These are phyloP conservation scores for Blumeria graminis DNA, from an alignment of 2,329 filamentous ascomycete genomes.

Conservation along the genomic window DNA sequence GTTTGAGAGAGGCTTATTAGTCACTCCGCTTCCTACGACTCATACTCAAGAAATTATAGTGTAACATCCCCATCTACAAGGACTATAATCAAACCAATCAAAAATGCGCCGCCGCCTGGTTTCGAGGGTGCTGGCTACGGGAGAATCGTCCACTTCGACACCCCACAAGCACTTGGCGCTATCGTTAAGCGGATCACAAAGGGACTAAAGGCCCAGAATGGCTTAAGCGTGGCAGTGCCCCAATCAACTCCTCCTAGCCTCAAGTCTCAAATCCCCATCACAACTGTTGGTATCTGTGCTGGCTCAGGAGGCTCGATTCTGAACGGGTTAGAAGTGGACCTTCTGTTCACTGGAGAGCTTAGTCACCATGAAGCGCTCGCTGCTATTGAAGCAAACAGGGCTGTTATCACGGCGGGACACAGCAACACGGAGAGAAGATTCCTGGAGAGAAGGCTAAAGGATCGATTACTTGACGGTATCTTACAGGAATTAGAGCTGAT, in stretches of 20 bases:
- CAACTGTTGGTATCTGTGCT: constrained; percentile 63
- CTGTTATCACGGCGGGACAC: constrained; percentile 70
- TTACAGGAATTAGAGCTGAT: constrained; percentile 20
- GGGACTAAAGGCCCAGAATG: constrained; percentile 4
- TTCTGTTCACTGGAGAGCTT: constrained; percentile 81
- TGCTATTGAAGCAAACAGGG: constrained; percentile 61
- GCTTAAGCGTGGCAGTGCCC: constrained; percentile 13
- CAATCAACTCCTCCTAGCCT: constrained; percentile 7
- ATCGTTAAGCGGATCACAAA: constrained; percentile 10
- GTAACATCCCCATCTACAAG: constrained; percentile 1
- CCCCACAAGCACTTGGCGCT: constrained; percentile 8
- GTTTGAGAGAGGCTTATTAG: too few relatives aligned
- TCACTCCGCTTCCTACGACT: too few relatives aligned
- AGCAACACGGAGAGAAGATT: constrained; percentile 81
- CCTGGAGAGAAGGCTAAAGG: constrained; percentile 42
- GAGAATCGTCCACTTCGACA: constrained; percentile 12
- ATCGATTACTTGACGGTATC: not conserved
- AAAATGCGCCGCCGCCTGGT: constrained; percentile 5
- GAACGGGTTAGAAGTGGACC: constrained; percentile 42
- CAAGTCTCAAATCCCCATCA: constrained; percentile 21
- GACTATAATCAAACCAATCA: constrained; percentile 11
- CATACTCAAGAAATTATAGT: not conserved
- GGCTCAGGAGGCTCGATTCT: constrained; percentile 67
- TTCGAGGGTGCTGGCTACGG: constrained; percentile 15
- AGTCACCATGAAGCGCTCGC: constrained; percentile 78